These are phyloP conservation scores for Thraustotheca clavata DNA, from an alignment of 352 stramenopile genomes.

Conservation along the genomic window DNA sequence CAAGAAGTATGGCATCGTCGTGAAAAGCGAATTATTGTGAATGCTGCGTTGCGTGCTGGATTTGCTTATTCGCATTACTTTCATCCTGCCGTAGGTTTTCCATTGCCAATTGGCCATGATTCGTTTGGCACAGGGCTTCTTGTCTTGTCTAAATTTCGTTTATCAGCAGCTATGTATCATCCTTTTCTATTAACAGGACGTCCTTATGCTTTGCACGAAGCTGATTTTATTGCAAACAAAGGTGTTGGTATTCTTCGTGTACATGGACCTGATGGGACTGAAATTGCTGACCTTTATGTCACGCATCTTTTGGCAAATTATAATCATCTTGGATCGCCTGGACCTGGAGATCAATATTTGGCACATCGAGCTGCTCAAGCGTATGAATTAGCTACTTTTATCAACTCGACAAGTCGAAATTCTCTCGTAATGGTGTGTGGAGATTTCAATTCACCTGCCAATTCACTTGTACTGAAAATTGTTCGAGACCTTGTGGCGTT, in stretches of 20 bases:
- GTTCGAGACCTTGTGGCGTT: conserved; percentile 40
- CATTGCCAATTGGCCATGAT: conserved; percentile 54
- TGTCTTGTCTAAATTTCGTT: conserved; percentile 61
- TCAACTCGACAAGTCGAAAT: conserved; percentile 46
- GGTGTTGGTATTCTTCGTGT: conserved; percentile 55
- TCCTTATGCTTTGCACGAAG: conserved; percentile 68
- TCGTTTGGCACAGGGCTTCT: conserved; percentile 70
- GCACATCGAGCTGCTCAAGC: conserved; percentile 53
- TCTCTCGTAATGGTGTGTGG: conserved; percentile 53
- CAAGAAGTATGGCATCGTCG: conserved; percentile 78
- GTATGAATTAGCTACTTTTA: conserved; percentile 70
- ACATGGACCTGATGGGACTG: conserved; percentile 40
- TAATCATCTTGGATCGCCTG: conserved; percentile 53
- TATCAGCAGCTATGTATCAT: conserved; percentile 53
- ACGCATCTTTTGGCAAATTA: conserved; percentile 77
- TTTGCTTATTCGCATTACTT: conserved; percentile 83
- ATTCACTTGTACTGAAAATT: conserved; percentile 60
- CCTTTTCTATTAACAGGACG: conserved; percentile 68
- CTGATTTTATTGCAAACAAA: conserved; percentile 76
- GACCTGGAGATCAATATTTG: conserved; percentile 55
- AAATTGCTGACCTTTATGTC: conserved; percentile 58
- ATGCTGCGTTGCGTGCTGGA: conserved; percentile 40
- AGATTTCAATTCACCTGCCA: conserved; percentile 74
- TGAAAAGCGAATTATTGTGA: conserved; percentile 65
- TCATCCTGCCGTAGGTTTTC: conserved; percentile 66